Conservation (phyloP, 2,329 filamentous ascomycete genomes). For the Penicillium palitans region DNA sequence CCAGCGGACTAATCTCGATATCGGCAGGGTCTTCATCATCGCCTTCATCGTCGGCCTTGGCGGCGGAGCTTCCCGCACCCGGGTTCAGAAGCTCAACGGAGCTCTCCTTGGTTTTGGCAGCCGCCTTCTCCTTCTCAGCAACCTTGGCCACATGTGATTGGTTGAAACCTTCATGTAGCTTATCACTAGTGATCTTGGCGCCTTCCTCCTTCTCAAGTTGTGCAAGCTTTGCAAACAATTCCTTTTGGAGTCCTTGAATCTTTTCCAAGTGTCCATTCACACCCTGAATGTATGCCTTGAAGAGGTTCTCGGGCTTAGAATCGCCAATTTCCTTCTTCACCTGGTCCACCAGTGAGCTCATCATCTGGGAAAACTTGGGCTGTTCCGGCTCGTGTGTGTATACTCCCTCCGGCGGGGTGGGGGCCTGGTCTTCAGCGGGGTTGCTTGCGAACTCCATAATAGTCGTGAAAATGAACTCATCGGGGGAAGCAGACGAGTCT, state of each 20-base stretch:
- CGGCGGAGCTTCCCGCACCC: constrained; percentile 45
- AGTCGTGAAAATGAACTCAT: constrained; percentile 82
- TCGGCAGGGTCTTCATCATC: constrained; percentile 66
- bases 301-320: constrained; percentile 66
- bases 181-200: constrained; percentile 91
- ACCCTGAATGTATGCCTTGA: constrained; percentile 74
- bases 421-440: constrained; percentile 72
- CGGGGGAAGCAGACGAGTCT: constrained; percentile 64
- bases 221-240: constrained; percentile 71
- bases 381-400: constrained; percentile 72
- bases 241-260: constrained; percentile 72
- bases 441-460: constrained; percentile 78
- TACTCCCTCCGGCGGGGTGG: constrained; percentile 74
- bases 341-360: constrained; percentile 92
- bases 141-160: constrained; percentile 75
- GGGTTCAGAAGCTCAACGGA: constrained; percentile 76
- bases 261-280: constrained; percentile 75
- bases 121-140: constrained; percentile 47
- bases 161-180: constrained; percentile 85
- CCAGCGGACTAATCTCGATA: constrained; percentile 73
- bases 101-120: constrained; percentile 43
- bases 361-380: constrained; percentile 93
- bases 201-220: constrained; percentile 82
- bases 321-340: constrained; percentile 85
- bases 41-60: constrained; percentile 56